Conservation (phyloP, 2,329 filamentous ascomycete species). For the Phaeoacremonium minimum region DNA sequence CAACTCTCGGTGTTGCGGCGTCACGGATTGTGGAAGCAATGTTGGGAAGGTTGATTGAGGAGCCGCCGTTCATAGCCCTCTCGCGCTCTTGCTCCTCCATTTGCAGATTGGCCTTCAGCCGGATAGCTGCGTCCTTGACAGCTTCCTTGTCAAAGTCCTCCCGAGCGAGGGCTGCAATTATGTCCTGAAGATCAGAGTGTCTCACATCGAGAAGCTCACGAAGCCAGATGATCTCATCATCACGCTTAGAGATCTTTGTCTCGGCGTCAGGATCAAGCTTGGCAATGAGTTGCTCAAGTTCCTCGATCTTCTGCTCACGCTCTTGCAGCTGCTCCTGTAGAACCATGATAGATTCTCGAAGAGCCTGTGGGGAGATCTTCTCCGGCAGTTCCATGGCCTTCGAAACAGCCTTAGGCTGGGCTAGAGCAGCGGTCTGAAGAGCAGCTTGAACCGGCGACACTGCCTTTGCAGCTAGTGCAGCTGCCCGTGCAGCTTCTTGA, state of each 20-base stretch:
- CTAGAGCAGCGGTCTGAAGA: constrained; percentile 18
- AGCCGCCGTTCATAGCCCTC: constrained; percentile 69
- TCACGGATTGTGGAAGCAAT: constrained; percentile 74
- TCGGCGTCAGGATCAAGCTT: constrained; percentile 72
- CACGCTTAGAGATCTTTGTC: constrained; percentile 80
- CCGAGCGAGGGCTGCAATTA: constrained; percentile 73
- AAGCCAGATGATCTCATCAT: constrained; percentile 92
- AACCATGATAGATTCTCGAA: constrained; percentile 93
- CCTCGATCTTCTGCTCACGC: constrained; percentile 84
- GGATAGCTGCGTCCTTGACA: constrained; percentile 86
- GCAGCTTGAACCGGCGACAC: constrained; percentile 33
- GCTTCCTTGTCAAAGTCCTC: constrained; percentile 72
- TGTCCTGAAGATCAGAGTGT: constrained; percentile 86
- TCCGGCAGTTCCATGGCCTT: constrained; percentile 58
- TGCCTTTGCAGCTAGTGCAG: constrained; percentile 68
- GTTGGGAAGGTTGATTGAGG: constrained; percentile 65
- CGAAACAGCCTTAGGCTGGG: constrained; percentile 29
- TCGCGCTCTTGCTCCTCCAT: constrained; percentile 98
- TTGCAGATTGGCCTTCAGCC: constrained; percentile 88
- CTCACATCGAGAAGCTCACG: constrained; percentile 89
- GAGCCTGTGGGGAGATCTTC: constrained; percentile 88
- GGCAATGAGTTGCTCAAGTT: constrained; percentile 68
- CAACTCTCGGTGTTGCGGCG: constrained; percentile 76
- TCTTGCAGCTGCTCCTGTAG: constrained; percentile 95
- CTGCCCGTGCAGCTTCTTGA: constrained; percentile 80